Percentiles rank a stretch among this genome's conserved stretches.
phyloP scores from a whole-genome alignment of 352 stramenopile species.

The Pythium plurisporium region DNA sequence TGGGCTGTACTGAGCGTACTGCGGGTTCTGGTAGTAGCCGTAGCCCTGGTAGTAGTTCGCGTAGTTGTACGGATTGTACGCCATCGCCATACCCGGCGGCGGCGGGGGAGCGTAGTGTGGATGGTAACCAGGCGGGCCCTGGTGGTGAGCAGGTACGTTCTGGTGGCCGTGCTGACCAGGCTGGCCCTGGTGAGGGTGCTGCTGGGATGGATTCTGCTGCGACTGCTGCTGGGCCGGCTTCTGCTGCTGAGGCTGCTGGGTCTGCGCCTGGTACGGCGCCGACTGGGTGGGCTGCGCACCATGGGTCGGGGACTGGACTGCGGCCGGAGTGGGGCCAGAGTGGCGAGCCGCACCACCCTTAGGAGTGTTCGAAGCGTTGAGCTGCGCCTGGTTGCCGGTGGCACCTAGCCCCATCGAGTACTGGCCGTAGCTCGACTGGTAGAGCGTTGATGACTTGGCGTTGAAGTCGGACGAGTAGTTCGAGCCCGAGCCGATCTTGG shows the following conservation, averaged over 20 bases:
- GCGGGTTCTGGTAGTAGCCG: constrained; percentile 85
- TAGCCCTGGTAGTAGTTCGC: constrained; percentile 83
- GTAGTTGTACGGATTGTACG: constrained; percentile 89
- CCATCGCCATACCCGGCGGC: constrained; percentile 82
- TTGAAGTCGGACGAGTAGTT: constrained; percentile 53
- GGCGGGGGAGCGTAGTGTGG: constrained; percentile 76
- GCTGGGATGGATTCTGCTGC: constrained; percentile 25
- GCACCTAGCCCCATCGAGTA: constrained; percentile 76
- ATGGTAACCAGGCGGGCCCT: constrained; percentile 74
- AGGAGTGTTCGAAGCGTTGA: constrained; percentile 41
- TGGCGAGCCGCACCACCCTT: constrained; percentile 31
- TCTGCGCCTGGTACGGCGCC: constrained; percentile 31
- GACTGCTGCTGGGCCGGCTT: constrained; percentile 18
- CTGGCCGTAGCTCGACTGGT: constrained; percentile 75
- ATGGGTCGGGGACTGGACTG: constrained; percentile 56
- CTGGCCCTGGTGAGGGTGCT: constrained; percentile 7
- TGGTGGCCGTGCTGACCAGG: constrained; percentile 37
- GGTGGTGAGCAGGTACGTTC: constrained; percentile 52
- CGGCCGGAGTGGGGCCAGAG: constrained; percentile 17
- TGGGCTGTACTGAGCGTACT: constrained; percentile 84
- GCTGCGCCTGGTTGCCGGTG: constrained; percentile 29
- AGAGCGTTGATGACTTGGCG: constrained; percentile 51
- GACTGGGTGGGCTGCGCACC: constrained; percentile 23
- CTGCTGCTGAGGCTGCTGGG: constrained; percentile 27
- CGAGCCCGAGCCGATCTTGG: constrained; percentile 53